Evolutionary conservation across 805 yeast genomes (phyloP), one percentile per base, ranked within the genome.

Genomic region (Cyberlindnera maclurae): DNA sequence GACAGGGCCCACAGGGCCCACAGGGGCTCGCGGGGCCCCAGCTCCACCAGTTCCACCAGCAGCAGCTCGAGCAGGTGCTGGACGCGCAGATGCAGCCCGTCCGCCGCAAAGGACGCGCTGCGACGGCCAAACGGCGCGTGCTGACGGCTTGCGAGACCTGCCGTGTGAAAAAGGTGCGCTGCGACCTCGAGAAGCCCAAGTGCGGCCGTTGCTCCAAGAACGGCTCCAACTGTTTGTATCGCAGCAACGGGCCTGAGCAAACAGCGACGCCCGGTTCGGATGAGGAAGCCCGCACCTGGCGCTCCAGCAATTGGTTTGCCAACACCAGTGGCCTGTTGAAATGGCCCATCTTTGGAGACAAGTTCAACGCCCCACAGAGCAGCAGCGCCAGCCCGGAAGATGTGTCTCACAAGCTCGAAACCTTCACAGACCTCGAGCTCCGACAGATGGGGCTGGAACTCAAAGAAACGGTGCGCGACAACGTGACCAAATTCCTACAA

Each of bases 111-210:
- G 39, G 34, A 31, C 32, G 28, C 27, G 28, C 20, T 4, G 18
- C 33, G 1, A 31, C 24, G 8, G 42, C 43, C 0, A 37, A 51
- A 16, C 46, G 41, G 37, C 34, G 56, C 11, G 47, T 49, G 4
- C 28, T 49, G 36, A 43, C 46, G 29, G 72, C 73, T 1, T 70
- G 74, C 44, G 50, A 56, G 12, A 54, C 58, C 15, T 71, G 76
- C 46, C 59, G 72, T 12, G 51, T 59, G 39, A 61, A 63, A 53
- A 72, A 70, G 52, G 67, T 70, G 43, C 70, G 68, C 41, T 72
- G 77, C 52, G 75, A 71, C 49, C 64, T 70, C 40, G 48, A 35
- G 9, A 63, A 58, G 36, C 77, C 77, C 1, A 49, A 56, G 1
- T 72, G 77, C 51, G 69, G 71, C 1, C 42, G 60, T n/a, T 72